A percentile compares a stretch with the other conserved stretches of the same genome.
These are phyloP conservation scores for Scedosporium aurantiacum DNA, from an alignment of 2,329 filamentous ascomycete genomes.

Conservation along the genomic window DNA sequence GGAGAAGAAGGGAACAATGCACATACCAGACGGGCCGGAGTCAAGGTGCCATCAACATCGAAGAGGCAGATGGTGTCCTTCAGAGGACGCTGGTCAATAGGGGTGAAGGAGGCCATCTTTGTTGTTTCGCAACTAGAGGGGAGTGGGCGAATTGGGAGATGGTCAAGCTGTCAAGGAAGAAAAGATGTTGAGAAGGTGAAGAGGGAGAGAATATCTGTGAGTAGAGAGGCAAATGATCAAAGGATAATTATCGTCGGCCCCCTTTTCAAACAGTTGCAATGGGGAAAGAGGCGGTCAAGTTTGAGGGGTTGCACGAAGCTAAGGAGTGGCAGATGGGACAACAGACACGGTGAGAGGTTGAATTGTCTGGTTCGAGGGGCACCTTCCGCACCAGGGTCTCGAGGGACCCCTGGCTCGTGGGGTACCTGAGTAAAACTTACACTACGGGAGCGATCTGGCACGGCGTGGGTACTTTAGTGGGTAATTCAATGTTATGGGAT, in stretches of 20 bases:
- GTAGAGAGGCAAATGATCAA: not conserved
- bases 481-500: too few species aligned
- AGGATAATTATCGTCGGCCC: not conserved
- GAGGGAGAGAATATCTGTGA: not conserved
- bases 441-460: too few species aligned
- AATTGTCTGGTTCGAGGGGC: too few species aligned
- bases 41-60: constrained; percentile 91
- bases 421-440: too few species aligned
- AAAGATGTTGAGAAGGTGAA: not conserved
- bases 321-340: not conserved
- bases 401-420: too few species aligned
- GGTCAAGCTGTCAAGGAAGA: constrained; percentile 5
- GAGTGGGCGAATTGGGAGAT: not conserved
- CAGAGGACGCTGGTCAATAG: constrained; percentile 72
- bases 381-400: too few species aligned
- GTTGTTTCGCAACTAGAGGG: constrained; percentile 1
- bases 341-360: not conserved
- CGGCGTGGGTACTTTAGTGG: too few species aligned
- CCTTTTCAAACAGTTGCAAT: not conserved
- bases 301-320: not conserved
- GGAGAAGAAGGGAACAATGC: not conserved
- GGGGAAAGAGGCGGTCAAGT: constrained; percentile 4
- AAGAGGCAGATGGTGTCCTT: constrained; percentile 93
- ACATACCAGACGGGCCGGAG: constrained; percentile 64
- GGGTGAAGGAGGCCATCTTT: constrained; percentile 49